Evolutionary conservation across 2,329 filamentous ascomycete species (phyloP), one percentile per base, ranked within the genome.

Genomic region (Chaetomiaceae sp.): DNA sequence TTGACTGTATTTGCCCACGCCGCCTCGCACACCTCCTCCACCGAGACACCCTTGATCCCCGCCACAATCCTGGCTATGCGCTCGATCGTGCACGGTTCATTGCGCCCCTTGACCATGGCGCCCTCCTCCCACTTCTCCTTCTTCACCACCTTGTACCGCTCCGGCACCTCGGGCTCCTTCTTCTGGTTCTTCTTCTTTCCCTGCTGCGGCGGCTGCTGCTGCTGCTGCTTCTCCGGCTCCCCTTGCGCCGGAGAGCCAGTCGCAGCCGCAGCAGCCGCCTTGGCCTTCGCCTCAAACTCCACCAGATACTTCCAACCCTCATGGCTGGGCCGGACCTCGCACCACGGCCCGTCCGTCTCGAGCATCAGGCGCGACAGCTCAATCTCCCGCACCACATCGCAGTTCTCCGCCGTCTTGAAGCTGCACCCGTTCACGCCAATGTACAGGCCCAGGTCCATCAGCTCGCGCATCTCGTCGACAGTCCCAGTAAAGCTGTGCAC

Each of bases 341-440:
- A 98, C 86, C 93, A 98, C 3, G 93, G 93, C 2, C 93, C 93
- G 63, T 98, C 93, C 0, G 93, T 98, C 73, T 98, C 93, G 38
- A 98, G 81, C 76, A 97, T 94, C 44, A 98, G 66, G 38, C 83
- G 71, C 46, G 90, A 81, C 10, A 98, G 70, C 10, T 83, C 85
- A 32, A 97, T 81, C 50, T 84, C 78, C 52, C 76, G 81, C 10
- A 96, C 88, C 3, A 96, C 90, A 12, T 78, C 83, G 33, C 95
- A 79, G 58, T 97, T 98, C 62, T 95, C 88, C 10, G 77, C 83
- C 6, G 88, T 97, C 74, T 97, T 98, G 72, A 98, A 79, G 59
- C 87, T 94, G 66, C 93, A 98, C 4, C 93, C 93, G 62, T 98
- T 98, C 50, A 96, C 80, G n/a, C 93, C 91, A 50, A 98, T 83